Base-by-base conservation (phyloP, 768 basidiomycete genomes). In the Amanita subjunquillea region DNA sequence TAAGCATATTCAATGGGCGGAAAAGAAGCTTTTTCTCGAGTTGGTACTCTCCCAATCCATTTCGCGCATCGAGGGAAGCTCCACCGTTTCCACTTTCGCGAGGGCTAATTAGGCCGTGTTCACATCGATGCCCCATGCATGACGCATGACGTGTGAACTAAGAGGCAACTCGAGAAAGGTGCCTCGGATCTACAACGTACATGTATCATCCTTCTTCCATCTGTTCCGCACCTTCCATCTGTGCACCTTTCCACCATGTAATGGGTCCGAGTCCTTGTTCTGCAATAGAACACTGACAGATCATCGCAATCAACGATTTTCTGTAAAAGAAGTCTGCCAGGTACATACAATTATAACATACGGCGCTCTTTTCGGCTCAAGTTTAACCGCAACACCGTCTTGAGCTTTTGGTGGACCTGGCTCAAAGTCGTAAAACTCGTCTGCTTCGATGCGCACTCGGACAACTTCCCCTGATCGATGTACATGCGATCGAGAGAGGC, bases 351-450 rank as follows among this genome's bases (percentile, higher is more conserved):
- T 75, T 44, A 91, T 73, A 25, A 76, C 81, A 67, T 88, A 91
- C 2, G 86, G 85, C 3, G 85, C 72, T 46, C 75, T 62, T 52
- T 67, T 62, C 69, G 71, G 65, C 55, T 82, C 82, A 40, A 65
- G 67, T 57, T 72, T 71, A 2, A 79, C 71, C 46, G 73, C 71
- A 1, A 87, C 81, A 0, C 87, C 88, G 47, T 89, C 86, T 0
- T 74, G 67, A 41, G 81, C 82, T 60, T 84, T 87, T 1, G 85
- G 84, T 0, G 88, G 88, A 1, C 90, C 89, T 2, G 89, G 89
- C 55, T 91, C 89, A 57, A 88, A 86, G 57, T 92, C 90, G 57
- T 79, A 85, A 57, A 91, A 91, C 59, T 90, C 87, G 59, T 90
- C 90, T 3, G 75, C 72, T 60, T 91, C 88, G 4, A 91, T 80